phyloP scores from a whole-genome alignment of 116 monocot species.

The Thalassia testudinum region DNA sequence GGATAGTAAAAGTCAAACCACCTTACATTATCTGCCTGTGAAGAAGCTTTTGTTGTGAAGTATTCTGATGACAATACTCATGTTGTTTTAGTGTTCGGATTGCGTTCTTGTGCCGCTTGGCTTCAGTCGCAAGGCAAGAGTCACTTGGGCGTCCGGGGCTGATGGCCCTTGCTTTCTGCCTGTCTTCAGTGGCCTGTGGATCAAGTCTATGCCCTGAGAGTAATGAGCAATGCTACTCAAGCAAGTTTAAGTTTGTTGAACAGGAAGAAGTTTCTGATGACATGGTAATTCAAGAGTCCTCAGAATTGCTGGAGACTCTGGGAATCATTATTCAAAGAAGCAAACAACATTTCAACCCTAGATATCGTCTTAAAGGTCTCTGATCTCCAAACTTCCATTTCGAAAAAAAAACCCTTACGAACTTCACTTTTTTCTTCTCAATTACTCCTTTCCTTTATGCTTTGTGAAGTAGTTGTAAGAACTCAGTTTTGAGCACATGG shows the following conservation, averaged over 20 bases:
- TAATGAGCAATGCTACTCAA: constrained; percentile 1
- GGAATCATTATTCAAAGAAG: constrained; percentile 59
- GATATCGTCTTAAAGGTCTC: constrained; percentile 73
- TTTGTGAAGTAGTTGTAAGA: too few species aligned
- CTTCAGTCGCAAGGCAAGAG: constrained; percentile 40
- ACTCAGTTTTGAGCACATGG: background rate
- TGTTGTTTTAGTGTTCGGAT: constrained; percentile 25
- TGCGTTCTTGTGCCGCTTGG: constrained; percentile 38
- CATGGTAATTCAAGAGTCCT: constrained; percentile 2
- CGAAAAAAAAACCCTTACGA: too few species aligned
- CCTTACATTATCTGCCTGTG: background rate
- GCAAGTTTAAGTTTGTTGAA: background rate
- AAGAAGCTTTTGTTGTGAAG: background rate
- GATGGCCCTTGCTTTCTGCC: constrained; percentile 73
- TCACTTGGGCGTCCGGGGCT: constrained; percentile 78
- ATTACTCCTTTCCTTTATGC: too few species aligned
- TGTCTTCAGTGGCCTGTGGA: constrained; percentile 46
- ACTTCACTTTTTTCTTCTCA: too few species aligned
- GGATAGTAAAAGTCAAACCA: too few species aligned
- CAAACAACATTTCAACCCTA: constrained; percentile 90
- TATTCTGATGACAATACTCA: background rate
- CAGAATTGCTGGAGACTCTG: constrained; percentile 55
- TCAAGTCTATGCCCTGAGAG: constrained; percentile 1
- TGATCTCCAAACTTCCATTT: too few species aligned
- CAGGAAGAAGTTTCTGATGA: constrained; percentile 6